These are phyloP conservation scores for Cladophialophora carrionii DNA, from an alignment of 2,329 filamentous ascomycete genomes.

Conservation along the genomic window DNA sequence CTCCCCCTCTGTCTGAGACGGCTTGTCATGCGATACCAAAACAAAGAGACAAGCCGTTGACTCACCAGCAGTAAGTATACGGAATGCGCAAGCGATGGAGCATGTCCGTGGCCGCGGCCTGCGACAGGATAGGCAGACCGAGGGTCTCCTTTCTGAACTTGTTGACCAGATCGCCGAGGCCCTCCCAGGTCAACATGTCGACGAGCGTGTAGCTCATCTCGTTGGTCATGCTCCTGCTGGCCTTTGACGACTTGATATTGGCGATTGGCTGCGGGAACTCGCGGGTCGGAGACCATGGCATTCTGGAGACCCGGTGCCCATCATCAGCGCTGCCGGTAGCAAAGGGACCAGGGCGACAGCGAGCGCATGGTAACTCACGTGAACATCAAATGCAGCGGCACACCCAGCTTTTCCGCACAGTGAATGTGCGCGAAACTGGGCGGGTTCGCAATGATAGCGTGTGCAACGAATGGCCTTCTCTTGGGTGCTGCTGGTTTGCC, in stretches of 20 bases:
- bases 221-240: slow-evolving; percentile 74
- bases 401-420: slow-evolving; percentile 75
- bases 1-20: background rate
- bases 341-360: slow-evolving; percentile 45
- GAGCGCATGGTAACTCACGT: slow-evolving; percentile 78
- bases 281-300: slow-evolving; percentile 88
- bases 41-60: background rate
- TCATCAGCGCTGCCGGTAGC: background rate
- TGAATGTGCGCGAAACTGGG: slow-evolving; percentile 78
- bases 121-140: slow-evolving; percentile 74
- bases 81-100: slow-evolving; percentile 75
- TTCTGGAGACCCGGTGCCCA: slow-evolving; percentile 55
- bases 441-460: slow-evolving; percentile 85
- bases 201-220: slow-evolving; percentile 82
- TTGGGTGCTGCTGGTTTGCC: slow-evolving; percentile 44
- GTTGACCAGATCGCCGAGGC: slow-evolving; percentile 88
- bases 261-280: slow-evolving; percentile 85
- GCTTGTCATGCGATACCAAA: background rate
- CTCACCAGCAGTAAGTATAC: slow-evolving; percentile 90
- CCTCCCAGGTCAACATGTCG: slow-evolving; percentile 93
- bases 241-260: slow-evolving; percentile 75
- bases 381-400: slow-evolving; percentile 85
- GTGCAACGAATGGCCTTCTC: slow-evolving; percentile 73
- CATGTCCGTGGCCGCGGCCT: slow-evolving; percentile 81
- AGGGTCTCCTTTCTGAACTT: slow-evolving; percentile 75